Conservation (phyloP, 345 rosid genomes). For the Lepidium aucheri region DNA sequence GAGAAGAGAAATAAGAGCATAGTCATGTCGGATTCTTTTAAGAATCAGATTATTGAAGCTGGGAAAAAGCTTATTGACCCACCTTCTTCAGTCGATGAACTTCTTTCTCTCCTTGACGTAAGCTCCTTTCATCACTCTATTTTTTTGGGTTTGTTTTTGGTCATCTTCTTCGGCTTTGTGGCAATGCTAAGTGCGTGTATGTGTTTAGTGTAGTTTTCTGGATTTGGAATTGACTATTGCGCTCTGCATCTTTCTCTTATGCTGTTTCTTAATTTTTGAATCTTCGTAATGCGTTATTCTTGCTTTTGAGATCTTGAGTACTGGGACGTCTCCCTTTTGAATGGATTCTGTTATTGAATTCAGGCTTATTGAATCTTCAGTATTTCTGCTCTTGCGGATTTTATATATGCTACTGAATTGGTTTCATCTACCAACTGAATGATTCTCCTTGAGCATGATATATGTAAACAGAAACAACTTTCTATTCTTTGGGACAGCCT, state of each 20-base stretch:
- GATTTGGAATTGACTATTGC: not conserved
- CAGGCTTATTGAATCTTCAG: not conserved
- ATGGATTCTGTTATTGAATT: not conserved
- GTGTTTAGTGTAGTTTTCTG: slow-evolving; percentile 10
- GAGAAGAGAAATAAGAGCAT: not conserved
- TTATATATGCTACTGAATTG: not conserved
- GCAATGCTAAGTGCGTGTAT: slow-evolving; percentile 16
- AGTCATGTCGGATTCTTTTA: slow-evolving; percentile 50
- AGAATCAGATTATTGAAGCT: slow-evolving; percentile 56
- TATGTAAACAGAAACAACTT: not conserved
- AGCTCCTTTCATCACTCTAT: slow-evolving; percentile 20
- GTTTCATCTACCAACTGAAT: not conserved
- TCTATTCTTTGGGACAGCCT: not conserved
- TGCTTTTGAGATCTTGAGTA: not conserved
- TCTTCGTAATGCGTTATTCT: not conserved
- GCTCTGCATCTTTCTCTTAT: not conserved
- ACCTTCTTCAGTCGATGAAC: slow-evolving; percentile 61
- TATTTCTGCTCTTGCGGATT: not conserved
- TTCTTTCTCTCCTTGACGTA: slow-evolving; percentile 80
- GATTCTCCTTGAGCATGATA: not conserved
- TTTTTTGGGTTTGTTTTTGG: not conserved
- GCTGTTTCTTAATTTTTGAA: not conserved
- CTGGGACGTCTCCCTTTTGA: not conserved
- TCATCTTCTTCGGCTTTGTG: not conserved
- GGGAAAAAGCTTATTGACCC: slow-evolving; percentile 63